Conservation (phyloP, 306 rosid genomes). For the Castanopsis chinensis region DNA sequence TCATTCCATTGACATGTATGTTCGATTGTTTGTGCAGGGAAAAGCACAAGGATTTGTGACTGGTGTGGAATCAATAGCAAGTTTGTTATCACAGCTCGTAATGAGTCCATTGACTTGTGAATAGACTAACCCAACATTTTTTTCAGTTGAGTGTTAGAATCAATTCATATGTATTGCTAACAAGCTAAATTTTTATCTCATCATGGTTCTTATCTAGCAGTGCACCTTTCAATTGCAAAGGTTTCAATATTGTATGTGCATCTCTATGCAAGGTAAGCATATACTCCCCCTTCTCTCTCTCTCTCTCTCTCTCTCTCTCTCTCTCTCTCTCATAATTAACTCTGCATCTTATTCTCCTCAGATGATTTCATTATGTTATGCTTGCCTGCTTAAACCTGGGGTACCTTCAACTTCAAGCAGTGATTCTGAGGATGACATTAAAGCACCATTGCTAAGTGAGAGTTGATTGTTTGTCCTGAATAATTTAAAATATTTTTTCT, state of each 20-base stretch:
- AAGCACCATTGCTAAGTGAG: conserved; percentile 51
- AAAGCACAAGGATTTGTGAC: conserved; percentile 81
- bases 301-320: not conserved
- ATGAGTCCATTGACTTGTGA: conserved; percentile 85
- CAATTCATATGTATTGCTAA: not conserved
- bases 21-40: conserved; percentile 37
- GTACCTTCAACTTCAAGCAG: conserved; percentile 2
- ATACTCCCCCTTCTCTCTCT: conserved; percentile 3
- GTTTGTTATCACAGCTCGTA: conserved; percentile 64
- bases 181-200: conserved; percentile 30
- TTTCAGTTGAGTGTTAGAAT: not conserved
- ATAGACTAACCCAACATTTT: conserved; percentile 8
- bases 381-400: conserved; percentile 43
- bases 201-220: conserved; percentile 66
- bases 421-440: conserved; percentile 33
- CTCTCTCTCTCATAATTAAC: not conserved
- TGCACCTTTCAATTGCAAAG: conserved; percentile 90
- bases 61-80: conserved; percentile 70
- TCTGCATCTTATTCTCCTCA: conserved; percentile 23
- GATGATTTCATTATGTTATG: conserved; percentile 56
- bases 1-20: not conserved
- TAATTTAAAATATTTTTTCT: not conserved
- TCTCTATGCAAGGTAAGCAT: conserved; percentile 60
- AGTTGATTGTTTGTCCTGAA: not conserved
- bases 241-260: conserved; percentile 74